Percentiles rank a stretch among this genome's conserved stretches.
Evolutionary conservation across 164 flowering plant species (phyloP).

Genomic region (Aristolochia contorta): DNA sequence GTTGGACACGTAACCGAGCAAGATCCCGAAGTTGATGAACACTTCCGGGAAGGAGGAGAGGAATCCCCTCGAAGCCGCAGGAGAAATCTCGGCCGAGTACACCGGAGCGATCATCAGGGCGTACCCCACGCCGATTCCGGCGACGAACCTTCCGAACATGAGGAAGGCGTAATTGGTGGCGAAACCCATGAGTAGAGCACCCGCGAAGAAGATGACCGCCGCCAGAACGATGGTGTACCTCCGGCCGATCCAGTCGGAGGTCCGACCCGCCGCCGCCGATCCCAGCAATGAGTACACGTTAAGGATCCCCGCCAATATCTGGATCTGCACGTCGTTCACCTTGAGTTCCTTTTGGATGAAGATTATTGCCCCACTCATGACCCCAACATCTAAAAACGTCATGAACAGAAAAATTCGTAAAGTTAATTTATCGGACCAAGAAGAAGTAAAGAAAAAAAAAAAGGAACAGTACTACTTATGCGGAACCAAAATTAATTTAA

Average conservation of each 20-base stretch:
- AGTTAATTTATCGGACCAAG: too few species aligned
- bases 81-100: conserved; percentile 24
- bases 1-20: conserved; percentile 60
- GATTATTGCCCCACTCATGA: conserved; percentile 27
- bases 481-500: too few species aligned
- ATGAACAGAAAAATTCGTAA: background rate
- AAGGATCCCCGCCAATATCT: conserved; percentile 18
- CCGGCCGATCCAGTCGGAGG: conserved; percentile 29
- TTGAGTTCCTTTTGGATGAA: conserved; percentile 21
- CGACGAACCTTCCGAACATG: conserved; percentile 25
- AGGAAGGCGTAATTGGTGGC: conserved; percentile 18
- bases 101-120: conserved; percentile 32
- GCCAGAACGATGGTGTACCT: conserved; percentile 23
- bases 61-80: conserved; percentile 22
- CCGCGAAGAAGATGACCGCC: conserved; percentile 21
- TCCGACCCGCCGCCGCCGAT: conserved; percentile 17
- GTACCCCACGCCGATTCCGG: conserved; percentile 27
- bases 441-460: too few species aligned
- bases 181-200: conserved; percentile 24
- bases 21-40: conserved; percentile 24
- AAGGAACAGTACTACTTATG: too few species aligned
- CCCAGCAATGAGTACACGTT: conserved; percentile 20
- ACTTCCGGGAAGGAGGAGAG: conserved; percentile 26
- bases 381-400: conserved; percentile 29
- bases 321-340: conserved; percentile 16